Base-by-base conservation (phyloP, 352 stramenopile genomes). In the Phytophthora fragariaefolia region DNA sequence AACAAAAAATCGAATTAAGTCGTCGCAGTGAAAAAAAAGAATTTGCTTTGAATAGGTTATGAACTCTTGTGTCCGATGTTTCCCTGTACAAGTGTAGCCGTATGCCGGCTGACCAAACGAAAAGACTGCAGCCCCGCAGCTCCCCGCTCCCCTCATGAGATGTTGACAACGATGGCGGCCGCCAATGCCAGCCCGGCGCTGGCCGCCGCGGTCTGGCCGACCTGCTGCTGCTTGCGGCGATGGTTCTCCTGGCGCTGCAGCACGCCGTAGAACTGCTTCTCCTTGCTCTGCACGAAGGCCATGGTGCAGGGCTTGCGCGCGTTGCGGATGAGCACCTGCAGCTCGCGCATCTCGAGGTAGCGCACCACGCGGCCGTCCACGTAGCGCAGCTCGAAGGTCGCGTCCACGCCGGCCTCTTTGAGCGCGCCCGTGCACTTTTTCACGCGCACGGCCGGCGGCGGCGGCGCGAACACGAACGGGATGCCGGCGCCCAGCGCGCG, bases 291-390 rank as follows among this genome's bases (percentile, higher is more conserved):
- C 10, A 83, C 76, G 62, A 94, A 94, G 8, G 70, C 80, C 63
- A 94, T 71, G 9, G 62, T 57, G 26, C 81, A 87, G 3, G 86
- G 86, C 64, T 91, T 91, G 59, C 76, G 58, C 17, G 76, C 61
- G 27, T 77, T 63, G 26, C 80, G 75, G 27, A 94, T 82, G 24
- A 87, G 66, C 23, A 76, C 69, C 46, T 90, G 71, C 42, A 94
- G 77, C 72, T 92, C 76, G 36, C 86, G 73, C 73, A 94, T 80
- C 23, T 73, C 72, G 10, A 92, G 68, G 23, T 92, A 90, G 4
- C 82, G 72, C 58, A 92, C 83, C 0, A 79, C 67, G 20, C 71
- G 56, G 40, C 76, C 80, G 45, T 79, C 74, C 22, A 94, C 77
- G 32, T 77, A 85, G 12, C 79, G 79, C 42, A 94, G 58, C 68